These are phyloP conservation scores for Sporothrix euskadiensis DNA, from an alignment of 2,329 filamentous ascomycete species.

Conservation along the genomic window DNA sequence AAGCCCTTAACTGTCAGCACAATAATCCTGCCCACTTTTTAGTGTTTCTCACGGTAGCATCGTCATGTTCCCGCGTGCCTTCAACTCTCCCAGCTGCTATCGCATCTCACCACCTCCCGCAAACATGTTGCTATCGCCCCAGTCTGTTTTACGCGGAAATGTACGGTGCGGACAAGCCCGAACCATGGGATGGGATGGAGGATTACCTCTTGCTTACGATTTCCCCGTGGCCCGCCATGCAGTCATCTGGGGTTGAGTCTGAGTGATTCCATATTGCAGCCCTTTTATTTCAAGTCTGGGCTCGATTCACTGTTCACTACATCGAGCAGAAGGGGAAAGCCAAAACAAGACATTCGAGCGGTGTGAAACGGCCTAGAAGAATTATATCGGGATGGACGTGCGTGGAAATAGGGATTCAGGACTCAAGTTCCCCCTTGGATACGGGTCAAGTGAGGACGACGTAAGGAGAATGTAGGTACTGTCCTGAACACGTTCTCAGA, in stretches of 20 bases:
- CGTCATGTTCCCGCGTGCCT: not conserved
- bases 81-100: not conserved
- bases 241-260: conserved; percentile 1
- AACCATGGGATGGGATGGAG: conserved; percentile 1
- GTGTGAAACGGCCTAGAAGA: conserved; percentile 14
- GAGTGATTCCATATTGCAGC: not conserved
- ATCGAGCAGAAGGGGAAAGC: not conserved
- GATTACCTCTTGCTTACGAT: not conserved
- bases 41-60: not conserved
- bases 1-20: not conserved
- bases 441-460: not conserved
- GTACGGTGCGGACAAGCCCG: not conserved
- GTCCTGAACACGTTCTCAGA: not conserved
- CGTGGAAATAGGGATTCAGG: not conserved
- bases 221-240: not conserved
- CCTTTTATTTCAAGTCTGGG: not conserved
- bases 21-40: not conserved
- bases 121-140: not conserved
- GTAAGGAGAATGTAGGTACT: conserved; percentile 1
- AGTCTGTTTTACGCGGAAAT: not conserved
- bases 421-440: not conserved
- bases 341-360: conserved; percentile 23
- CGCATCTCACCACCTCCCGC: not conserved
- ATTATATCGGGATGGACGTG: not conserved
- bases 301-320: not conserved